Evolutionary conservation across 306 rosid genomes (phyloP).

Genomic region (Pterocarpus santalinus): DNA sequence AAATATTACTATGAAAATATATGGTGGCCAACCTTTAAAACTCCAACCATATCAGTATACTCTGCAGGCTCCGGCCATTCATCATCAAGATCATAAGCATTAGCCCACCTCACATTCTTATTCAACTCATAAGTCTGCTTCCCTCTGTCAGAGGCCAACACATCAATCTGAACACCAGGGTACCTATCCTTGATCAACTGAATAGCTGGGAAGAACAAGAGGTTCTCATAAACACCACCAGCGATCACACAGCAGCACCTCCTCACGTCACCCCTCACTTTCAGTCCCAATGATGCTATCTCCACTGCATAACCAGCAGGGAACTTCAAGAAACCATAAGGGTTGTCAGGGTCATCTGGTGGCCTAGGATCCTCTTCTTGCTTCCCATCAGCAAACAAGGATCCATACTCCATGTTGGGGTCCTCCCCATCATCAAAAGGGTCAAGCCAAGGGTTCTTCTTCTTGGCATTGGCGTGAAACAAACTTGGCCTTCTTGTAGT

Average conservation of each 20-base stretch:
- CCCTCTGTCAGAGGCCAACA: slow-evolving; percentile 72
- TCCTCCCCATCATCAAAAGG: slow-evolving; percentile 85
- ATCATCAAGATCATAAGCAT: slow-evolving; percentile 79
- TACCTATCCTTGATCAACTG: slow-evolving; percentile 84
- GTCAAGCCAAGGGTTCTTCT: slow-evolving; percentile 86
- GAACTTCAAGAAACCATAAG: slow-evolving; percentile 83
- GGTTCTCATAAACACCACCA: slow-evolving; percentile 89
- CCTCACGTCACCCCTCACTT: slow-evolving; percentile 86
- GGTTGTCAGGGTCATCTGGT: slow-evolving; percentile 76
- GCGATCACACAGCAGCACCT: slow-evolving; percentile 83
- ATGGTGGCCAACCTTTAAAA: slow-evolving; percentile 67
- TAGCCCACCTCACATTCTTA: slow-evolving; percentile 88
- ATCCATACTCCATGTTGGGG: slow-evolving; percentile 75
- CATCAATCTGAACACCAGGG: slow-evolving; percentile 85
- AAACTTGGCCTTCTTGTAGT: slow-evolving; percentile 39
- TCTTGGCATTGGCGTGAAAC: slow-evolving; percentile 54
- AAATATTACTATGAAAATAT: background rate
- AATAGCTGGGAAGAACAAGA: slow-evolving; percentile 78
- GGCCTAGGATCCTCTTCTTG: slow-evolving; percentile 88
- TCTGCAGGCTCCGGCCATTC: slow-evolving; percentile 80
- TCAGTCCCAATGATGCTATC: slow-evolving; percentile 69
- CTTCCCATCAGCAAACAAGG: slow-evolving; percentile 74
- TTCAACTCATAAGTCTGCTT: slow-evolving; percentile 83
- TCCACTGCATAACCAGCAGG: slow-evolving; percentile 80
- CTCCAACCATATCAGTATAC: slow-evolving; percentile 82